Evolutionary conservation across 1,139 yeast genomes (phyloP), one percentile per base, ranked within the genome.

Genomic region (Ashbya aceris): DNA sequence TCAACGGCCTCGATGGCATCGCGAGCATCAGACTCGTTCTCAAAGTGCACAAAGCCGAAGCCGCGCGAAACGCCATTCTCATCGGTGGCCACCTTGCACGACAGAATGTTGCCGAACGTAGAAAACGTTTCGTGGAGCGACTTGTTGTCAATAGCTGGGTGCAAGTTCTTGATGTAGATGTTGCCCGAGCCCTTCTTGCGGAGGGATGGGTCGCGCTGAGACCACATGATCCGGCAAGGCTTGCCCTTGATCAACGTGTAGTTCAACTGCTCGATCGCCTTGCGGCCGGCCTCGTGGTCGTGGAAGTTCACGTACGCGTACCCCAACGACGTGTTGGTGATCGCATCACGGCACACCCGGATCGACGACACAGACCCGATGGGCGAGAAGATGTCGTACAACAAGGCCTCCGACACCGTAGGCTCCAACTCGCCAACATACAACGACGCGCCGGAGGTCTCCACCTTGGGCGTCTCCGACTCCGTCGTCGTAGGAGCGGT

Each of bases 191-290:
- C 97, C 64, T 83, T 83, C 76, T 85, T 86, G 77, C 98, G 85
- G 60, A 82, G 69, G 52, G 96, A 78, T 52, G 98, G 98, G 68
- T 91, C 97, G 73, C 98, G 86, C 76, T 93, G 98, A 55, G 97
- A 87, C 96, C 97, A 89, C 98, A 93, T 93, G 73, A 91, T 91
- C 71, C 99, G 89, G 73, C 97, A 87, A 60, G 96, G 91, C 64
- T 84, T 87, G 63, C 96, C 97, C 70, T 89, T 91, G 70, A 91
- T 80, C 61, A 79, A 80, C 49, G 87, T 71, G 74, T 91, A 91
- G 84, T 91, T 93, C 70, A 93, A 78, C 69, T 87, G 94, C 65
- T 87, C 95, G 66, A 91, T 75, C 53, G 99, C 98, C 64, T 77
- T 81, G 71, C 83, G 91, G 62, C 96, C 98, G 65, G 93, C 96